Conservation (phyloP, 2,329 filamentous ascomycete genomes). For the Endocalyx cinctus region DNA sequence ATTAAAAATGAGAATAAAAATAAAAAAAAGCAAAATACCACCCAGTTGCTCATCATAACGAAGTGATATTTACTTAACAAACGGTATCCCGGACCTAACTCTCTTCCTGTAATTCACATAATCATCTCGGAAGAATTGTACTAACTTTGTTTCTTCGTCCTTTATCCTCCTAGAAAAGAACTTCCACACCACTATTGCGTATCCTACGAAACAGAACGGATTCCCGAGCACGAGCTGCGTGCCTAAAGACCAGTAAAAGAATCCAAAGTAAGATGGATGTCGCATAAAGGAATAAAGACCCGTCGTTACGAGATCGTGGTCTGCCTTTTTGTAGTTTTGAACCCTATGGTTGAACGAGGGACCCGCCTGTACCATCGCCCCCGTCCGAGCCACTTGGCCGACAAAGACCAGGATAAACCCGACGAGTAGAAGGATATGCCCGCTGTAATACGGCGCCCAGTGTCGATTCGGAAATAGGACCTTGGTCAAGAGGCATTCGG, state of each 20-base stretch:
- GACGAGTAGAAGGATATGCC: conserved; percentile 39
- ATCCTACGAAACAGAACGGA: conserved; percentile 68
- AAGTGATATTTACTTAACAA: conserved; percentile 54
- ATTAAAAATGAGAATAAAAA: too few relatives aligned
- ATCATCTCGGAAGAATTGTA: conserved; percentile 78
- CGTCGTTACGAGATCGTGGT: conserved; percentile 75
- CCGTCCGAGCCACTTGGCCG: conserved; percentile 72
- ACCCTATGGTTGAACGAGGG: conserved; percentile 89
- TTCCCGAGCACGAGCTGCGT: conserved; percentile 91
- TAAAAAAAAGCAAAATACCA: too few relatives aligned
- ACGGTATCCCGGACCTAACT: conserved; percentile 77
- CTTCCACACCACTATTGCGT: conserved; percentile 71
- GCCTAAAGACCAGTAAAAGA: conserved; percentile 97
- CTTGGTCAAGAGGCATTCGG: conserved; percentile 65
- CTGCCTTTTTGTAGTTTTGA: conserved; percentile 61
- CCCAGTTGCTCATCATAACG: too few relatives aligned
- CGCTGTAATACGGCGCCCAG: conserved; percentile 41
- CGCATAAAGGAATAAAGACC: conserved; percentile 74
- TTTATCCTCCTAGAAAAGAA: conserved; percentile 76
- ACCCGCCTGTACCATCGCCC: conserved; percentile 85
- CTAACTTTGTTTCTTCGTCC: conserved; percentile 72
- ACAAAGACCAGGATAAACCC: conserved; percentile 61
- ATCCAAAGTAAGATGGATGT: conserved; percentile 95
- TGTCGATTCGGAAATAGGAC: conserved; percentile 48
- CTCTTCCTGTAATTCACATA: conserved; percentile 69